Evolutionary conservation across 2,329 filamentous ascomycete genomes (phyloP).

Genomic region (Fusarium torreyae): DNA sequence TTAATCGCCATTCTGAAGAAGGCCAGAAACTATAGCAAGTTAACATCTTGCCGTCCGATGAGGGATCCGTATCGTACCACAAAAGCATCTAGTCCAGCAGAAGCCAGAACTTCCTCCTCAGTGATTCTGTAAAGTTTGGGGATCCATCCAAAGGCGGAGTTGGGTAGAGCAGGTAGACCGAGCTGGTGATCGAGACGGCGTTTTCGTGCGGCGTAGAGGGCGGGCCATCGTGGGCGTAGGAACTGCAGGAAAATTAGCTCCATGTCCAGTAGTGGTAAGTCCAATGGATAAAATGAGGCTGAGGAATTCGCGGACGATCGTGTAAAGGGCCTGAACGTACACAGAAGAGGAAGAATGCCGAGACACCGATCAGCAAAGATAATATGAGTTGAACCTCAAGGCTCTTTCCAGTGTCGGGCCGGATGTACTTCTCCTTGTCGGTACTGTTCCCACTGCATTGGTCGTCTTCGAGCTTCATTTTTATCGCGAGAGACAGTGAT

Average conservation of each 20-base stretch:
- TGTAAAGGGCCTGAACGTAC: conserved; percentile 61
- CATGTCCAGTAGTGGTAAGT: neutral
- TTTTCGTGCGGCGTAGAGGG: conserved; percentile 91
- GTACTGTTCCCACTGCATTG: too few species aligned
- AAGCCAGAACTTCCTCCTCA: conserved; percentile 90
- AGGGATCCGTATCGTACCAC: conserved; percentile 70
- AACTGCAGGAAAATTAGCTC: conserved; percentile 64
- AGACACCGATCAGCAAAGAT: conserved; percentile 77
- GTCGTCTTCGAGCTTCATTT: neutral
- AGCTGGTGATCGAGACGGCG: conserved; percentile 73
- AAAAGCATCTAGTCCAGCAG: conserved; percentile 94
- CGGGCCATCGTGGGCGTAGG: conserved; percentile 91
- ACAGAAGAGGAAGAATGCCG: conserved; percentile 83
- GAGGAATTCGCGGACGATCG: neutral
- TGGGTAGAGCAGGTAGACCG: conserved; percentile 82
- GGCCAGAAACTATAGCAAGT: conserved; percentile 76
- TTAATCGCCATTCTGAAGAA: conserved; percentile 97
- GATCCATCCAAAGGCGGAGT: conserved; percentile 94
- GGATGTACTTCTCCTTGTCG: conserved; percentile 23
- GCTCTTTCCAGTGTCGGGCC: conserved; percentile 58
- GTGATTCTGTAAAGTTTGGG: conserved; percentile 85
- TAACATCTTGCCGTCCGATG: conserved; percentile 11
- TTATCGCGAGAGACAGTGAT: conserved; percentile 20
- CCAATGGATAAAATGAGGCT: neutral
- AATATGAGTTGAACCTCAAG: conserved; percentile 78